Evolutionary conservation across 371 early-diverging fungal genomes (phyloP).

Genomic region (Capillidium heterosporum): DNA sequence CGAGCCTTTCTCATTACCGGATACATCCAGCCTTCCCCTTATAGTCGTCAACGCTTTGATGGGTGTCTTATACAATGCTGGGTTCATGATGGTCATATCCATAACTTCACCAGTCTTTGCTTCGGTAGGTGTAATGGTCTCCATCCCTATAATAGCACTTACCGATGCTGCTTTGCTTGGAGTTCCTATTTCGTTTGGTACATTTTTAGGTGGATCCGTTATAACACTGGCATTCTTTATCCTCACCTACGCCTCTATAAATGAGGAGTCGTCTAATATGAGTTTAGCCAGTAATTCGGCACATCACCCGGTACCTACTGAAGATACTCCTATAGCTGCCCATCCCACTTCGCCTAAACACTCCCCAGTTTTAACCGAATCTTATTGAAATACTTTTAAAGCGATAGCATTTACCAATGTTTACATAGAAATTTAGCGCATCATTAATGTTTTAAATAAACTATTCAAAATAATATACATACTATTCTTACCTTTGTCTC

Average conservation of each 20-base stretch:
- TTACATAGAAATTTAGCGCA: too few relatives aligned
- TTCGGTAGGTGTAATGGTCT: constrained; percentile 63
- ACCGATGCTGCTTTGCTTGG: constrained; percentile 16
- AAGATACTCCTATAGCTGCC: too few relatives aligned
- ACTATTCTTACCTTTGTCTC: too few relatives aligned
- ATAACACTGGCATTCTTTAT: not conserved
- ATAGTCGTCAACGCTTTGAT: constrained; percentile 41
- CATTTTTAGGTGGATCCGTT: not conserved
- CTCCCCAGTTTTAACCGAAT: too few relatives aligned
- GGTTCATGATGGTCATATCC: constrained; percentile 58
- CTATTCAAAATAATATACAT: too few relatives aligned
- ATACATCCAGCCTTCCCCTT: constrained; percentile 20
- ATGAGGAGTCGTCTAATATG: constrained; percentile 5
- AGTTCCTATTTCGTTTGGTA: constrained; percentile 10
- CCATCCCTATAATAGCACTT: constrained; percentile 53
- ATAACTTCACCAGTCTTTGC: constrained; percentile 64
- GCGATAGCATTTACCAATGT: too few relatives aligned
- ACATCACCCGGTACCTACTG: not conserved
- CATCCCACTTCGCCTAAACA: too few relatives aligned
- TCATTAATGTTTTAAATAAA: too few relatives aligned
- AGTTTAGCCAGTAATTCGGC: not conserved
- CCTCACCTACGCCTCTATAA: not conserved
- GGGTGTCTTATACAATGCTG: constrained; percentile 57
- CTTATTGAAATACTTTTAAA: too few relatives aligned
- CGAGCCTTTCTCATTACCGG: constrained; percentile 49